Base-by-base conservation (phyloP, 2,329 filamentous ascomycete species). In the Venturia nashicola region DNA sequence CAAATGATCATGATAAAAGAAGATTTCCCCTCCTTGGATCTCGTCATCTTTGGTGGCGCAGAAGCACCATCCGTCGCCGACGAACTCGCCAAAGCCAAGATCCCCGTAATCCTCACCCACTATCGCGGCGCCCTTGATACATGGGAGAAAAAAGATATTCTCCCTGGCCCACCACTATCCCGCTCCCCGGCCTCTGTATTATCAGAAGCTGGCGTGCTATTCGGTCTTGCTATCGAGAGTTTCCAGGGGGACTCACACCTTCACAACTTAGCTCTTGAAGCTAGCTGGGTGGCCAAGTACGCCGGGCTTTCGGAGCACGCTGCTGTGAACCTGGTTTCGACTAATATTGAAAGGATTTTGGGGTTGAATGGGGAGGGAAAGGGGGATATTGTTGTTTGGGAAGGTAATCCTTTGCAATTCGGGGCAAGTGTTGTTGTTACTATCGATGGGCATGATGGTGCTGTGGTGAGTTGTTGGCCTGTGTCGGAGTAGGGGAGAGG, bases 121-220 rank as follows among this genome's bases (percentile, higher is more conserved):
- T 20, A 43, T 8, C 62, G 51, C 20, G 54, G 54, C 12, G 77
- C 81, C 0, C 85, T 85, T 1, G 72, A 70, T 3, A 72, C 70
- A 0, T 89, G 86, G 86, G 84, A 87, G 66, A 76, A 86, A 72
- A 81, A 84, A 0, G 81, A 85, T 1, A 80, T 83, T 0, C 75
- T 88, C 12, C 81, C 83, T 0, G 86, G 86, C 1, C 85, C 86
- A 5, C 86, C 86, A 0, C 76, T 88, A 0, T 86, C 85, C 0
- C 86, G 87, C 68, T 88, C 86, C 0, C 79, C 80, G 0, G 75
- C 86, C 5, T 84, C 88, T 66, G 72, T 69, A 14, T 77, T 89
- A 0, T 67, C 86, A 0, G 78, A 79, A 8, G 85, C 84, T 0
- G 85, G 85, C 1, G 85, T 88, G 0, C 70, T 74, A 3, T 77